Conservation (phyloP, 1,284 basidiomycete species). For the Lignosus rhinocerotis region DNA sequence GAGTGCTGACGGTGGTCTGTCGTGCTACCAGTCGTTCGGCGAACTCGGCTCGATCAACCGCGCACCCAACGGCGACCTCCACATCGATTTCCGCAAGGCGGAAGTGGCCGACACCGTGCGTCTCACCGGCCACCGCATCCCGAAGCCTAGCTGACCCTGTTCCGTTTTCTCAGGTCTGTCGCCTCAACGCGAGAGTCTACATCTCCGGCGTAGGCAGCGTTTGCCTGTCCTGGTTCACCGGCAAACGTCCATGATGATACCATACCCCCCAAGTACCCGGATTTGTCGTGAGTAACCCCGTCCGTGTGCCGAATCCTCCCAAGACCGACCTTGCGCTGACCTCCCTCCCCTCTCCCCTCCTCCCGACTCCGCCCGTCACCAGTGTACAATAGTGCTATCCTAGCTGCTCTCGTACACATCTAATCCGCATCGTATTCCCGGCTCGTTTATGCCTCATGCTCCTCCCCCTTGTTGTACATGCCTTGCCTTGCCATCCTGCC, state of each 20-base stretch:
- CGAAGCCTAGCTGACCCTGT: background rate
- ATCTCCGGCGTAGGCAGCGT: constrained; percentile 76
- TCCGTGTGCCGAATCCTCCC: background rate
- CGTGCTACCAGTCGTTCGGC: constrained; percentile 65
- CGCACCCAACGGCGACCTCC: constrained; percentile 71
- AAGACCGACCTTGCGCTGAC: background rate
- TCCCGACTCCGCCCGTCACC: background rate
- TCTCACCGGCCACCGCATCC: background rate
- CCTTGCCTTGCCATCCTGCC: constrained; percentile 1
- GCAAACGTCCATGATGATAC: constrained; percentile 52
- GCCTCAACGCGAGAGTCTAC: constrained; percentile 68
- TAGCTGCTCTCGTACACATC: constrained; percentile 23
- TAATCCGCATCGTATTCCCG: constrained; percentile 20
- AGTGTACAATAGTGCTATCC: constrained; percentile 26
- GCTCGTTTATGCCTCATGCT: constrained; percentile 17
- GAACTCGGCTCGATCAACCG: constrained; percentile 69
- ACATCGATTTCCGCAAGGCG: constrained; percentile 66
- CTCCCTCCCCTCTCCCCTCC: too few species aligned
- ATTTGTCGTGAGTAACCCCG: constrained; percentile 14
- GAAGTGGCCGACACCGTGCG: constrained; percentile 78
- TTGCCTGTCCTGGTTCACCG: constrained; percentile 70
- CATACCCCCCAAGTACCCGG: constrained; percentile 1
- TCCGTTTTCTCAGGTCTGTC: constrained; percentile 57
- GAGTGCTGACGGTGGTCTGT: constrained; percentile 6
- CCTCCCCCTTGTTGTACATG: constrained; percentile 14